phyloP scores from a whole-genome alignment of 345 rosid species.

The Noccaea caerulescens region DNA sequence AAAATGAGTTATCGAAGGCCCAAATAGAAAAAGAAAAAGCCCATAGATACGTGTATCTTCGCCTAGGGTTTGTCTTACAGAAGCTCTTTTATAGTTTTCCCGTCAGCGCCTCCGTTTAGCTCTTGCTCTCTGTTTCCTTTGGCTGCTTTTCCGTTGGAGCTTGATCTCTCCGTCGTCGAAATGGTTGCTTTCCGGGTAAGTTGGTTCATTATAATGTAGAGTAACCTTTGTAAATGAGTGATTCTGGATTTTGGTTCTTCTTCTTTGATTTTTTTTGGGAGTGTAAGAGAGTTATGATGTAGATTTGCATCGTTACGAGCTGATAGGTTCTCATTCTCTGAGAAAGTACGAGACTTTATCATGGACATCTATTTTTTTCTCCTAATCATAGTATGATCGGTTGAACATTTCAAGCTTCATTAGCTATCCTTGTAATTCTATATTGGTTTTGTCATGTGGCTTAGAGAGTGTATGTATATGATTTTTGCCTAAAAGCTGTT shows the following conservation, averaged over 20 bases:
- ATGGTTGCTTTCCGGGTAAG: slow-evolving; percentile 44
- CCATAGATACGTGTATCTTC: slow-evolving; percentile 2
- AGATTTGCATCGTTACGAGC: too few species aligned
- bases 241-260: neutral
- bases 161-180: slow-evolving; percentile 29
- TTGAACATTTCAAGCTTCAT: neutral
- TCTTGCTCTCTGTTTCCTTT: slow-evolving; percentile 4
- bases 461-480: neutral
- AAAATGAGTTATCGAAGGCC: slow-evolving; percentile 6
- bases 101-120: slow-evolving; percentile 26
- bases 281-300: too few species aligned
- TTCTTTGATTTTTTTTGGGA: neutral
- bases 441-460: neutral
- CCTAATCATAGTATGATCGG: neutral
- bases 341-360: neutral
- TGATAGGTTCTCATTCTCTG: neutral
- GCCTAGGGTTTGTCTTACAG: slow-evolving; percentile 18
- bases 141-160: slow-evolving; percentile 20
- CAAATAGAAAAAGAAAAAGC: slow-evolving; percentile 26
- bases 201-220: neutral
- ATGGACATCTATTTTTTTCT: neutral
- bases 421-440: neutral
- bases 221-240: neutral
- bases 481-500: neutral
- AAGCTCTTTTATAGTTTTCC: slow-evolving; percentile 9